These are phyloP conservation scores for Pilasporangium apinafurcum DNA, from an alignment of 352 stramenopile genomes.

Conservation along the genomic window DNA sequence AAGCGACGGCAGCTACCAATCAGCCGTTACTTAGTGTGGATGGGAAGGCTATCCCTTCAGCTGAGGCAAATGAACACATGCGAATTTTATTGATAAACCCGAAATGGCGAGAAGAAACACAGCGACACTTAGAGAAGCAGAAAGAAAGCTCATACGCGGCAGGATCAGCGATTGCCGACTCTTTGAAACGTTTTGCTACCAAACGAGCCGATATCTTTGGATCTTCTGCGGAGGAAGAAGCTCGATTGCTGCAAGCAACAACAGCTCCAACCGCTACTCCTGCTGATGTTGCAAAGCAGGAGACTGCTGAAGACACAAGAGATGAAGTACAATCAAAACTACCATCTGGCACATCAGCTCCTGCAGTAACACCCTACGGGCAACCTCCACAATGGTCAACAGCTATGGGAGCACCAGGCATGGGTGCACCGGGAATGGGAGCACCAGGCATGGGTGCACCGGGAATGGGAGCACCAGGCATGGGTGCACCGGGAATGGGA, in stretches of 20 bases:
- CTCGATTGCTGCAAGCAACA: slow-evolving; percentile 52
- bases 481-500: slow-evolving; percentile 12
- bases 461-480: slow-evolving; percentile 14
- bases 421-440: slow-evolving; percentile 10
- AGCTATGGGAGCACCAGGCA: slow-evolving; percentile 1
- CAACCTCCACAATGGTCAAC: slow-evolving; percentile 3
- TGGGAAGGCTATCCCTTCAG: slow-evolving; percentile 84
- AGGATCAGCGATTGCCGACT: slow-evolving; percentile 93
- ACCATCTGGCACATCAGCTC: neutral
- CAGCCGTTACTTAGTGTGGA: slow-evolving; percentile 65
- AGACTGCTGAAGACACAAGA: slow-evolving; percentile 37
- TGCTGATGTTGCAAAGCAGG: slow-evolving; percentile 18
- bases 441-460: slow-evolving; percentile 13
- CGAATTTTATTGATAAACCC: slow-evolving; percentile 98
- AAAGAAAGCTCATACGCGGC: slow-evolving; percentile 94
- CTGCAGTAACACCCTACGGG: neutral
- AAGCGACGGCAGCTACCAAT: slow-evolving; percentile 12
- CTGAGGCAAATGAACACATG: slow-evolving; percentile 97
- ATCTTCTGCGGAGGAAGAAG: slow-evolving; percentile 82
- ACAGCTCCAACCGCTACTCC: slow-evolving; percentile 11
- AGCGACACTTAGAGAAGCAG: slow-evolving; percentile 95
- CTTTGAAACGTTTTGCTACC: slow-evolving; percentile 89
- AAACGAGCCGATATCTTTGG: slow-evolving; percentile 93
- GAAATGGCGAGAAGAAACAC: slow-evolving; percentile 96
- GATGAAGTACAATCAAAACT: slow-evolving; percentile 13